Percentiles rank a stretch among this genome's conserved stretches.
Evolutionary conservation across 208 protist species (phyloP).

Genomic region (Leishmania tropica): DNA sequence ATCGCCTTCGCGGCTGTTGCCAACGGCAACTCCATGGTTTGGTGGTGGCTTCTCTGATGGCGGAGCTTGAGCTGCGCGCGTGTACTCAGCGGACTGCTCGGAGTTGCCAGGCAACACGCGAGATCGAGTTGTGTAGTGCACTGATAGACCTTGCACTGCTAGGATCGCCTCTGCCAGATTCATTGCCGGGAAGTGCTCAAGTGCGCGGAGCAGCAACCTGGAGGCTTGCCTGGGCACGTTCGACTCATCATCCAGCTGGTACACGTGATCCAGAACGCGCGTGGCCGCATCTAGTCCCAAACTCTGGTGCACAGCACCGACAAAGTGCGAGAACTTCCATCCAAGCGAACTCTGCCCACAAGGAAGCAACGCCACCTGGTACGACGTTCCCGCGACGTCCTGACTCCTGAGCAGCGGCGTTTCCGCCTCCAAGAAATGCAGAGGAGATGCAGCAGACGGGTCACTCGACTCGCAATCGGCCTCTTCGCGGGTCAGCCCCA

Average conservation of each 20-base stretch:
- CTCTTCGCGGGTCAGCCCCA: slow-evolving; percentile 40
- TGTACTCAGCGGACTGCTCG: not conserved
- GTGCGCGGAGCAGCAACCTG: slow-evolving; percentile 44
- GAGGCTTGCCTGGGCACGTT: slow-evolving; percentile 45
- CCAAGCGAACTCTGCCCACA: slow-evolving; percentile 75
- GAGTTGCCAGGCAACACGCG: slow-evolving; percentile 25
- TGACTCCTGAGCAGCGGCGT: slow-evolving; percentile 28
- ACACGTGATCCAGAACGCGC: slow-evolving; percentile 45
- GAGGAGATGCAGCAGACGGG: not conserved
- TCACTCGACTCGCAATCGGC: not conserved
- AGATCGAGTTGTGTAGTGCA: slow-evolving; percentile 66
- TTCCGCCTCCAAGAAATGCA: slow-evolving; percentile 59
- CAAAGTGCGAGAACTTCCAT: slow-evolving; percentile 88
- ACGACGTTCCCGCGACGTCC: slow-evolving; percentile 76
- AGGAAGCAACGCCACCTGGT: slow-evolving; percentile 58
- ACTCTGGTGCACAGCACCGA: slow-evolving; percentile 64
- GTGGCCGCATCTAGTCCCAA: slow-evolving; percentile 34
- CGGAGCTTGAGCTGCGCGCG: not conserved
- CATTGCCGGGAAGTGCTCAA: slow-evolving; percentile 56
- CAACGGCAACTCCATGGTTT: not conserved
- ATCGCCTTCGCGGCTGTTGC: not conserved
- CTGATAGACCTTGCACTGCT: slow-evolving; percentile 70
- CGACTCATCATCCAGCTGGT: slow-evolving; percentile 31
- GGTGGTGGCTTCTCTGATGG: not conserved
- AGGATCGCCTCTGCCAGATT: slow-evolving; percentile 78